Evolutionary conservation across 805 yeast species (phyloP).

Genomic region (Saturnispora dispora): DNA sequence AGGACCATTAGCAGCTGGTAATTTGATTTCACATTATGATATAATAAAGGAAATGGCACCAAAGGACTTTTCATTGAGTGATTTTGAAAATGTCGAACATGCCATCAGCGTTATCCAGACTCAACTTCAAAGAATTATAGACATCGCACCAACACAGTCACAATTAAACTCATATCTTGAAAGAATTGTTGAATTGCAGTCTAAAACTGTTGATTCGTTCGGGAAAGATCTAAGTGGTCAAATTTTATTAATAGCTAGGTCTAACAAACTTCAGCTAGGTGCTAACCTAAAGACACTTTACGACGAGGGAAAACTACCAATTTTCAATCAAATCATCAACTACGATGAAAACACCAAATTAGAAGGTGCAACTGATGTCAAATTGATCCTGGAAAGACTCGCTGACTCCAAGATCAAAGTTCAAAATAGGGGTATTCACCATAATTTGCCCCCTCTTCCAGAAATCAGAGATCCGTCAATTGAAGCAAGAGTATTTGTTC

Average conservation of each 20-base stretch:
- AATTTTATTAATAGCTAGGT: conserved; percentile 41
- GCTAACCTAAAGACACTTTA: conserved; percentile 49
- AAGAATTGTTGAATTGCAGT: neutral
- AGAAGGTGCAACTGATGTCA: conserved; percentile 14
- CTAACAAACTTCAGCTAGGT: conserved; percentile 49
- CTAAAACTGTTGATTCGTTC: conserved; percentile 2
- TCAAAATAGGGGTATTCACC: conserved; percentile 10
- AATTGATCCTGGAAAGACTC: conserved; percentile 9
- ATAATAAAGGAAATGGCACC: neutral
- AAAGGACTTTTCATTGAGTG: conserved; percentile 9
- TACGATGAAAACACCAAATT: conserved; percentile 28
- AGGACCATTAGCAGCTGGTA: neutral
- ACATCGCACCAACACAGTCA: conserved; percentile 46
- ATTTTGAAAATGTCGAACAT: conserved; percentile 34
- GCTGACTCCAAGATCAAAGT: conserved; percentile 11
- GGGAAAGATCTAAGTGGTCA: conserved; percentile 28
- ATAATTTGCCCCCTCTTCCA: conserved; percentile 53
- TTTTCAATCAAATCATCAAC: conserved; percentile 46
- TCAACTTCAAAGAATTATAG: conserved; percentile 39
- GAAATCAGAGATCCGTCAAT: conserved; percentile 49
- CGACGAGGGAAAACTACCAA: conserved; percentile 35
- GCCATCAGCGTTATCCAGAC: conserved; percentile 45
- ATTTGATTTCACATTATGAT: neutral
- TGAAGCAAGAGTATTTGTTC: conserved; percentile 67
- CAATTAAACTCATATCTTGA: conserved; percentile 30